phyloP scores from a whole-genome alignment of 495 filamentous ascomycete genomes.

The Talaromyces adpressus region DNA sequence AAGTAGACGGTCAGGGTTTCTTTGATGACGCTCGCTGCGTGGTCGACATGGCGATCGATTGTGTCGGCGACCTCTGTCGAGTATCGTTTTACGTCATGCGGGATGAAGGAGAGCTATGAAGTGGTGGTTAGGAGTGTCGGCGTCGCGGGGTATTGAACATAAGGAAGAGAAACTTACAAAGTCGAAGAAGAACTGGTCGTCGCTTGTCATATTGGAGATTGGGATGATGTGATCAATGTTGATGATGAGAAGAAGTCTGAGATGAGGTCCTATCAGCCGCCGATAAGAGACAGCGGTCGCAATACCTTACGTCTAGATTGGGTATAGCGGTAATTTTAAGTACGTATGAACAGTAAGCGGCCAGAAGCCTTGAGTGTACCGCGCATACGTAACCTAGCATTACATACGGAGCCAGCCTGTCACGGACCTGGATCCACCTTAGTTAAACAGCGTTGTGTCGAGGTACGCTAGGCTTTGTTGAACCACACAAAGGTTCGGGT shows the following conservation, averaged over 20 bases:
- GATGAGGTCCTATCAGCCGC: neutral
- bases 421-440: too few relatives aligned
- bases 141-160: neutral
- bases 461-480: too few relatives aligned
- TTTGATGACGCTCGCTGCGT: slow-evolving; percentile 54
- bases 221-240: neutral
- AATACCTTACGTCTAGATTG: neutral
- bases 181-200: slow-evolving; percentile 45
- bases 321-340: neutral
- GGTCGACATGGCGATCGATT: slow-evolving; percentile 70
- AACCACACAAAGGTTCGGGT: too few relatives aligned
- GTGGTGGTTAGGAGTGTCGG: neutral
- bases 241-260: neutral
- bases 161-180: slow-evolving; percentile 24
- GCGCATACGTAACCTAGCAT: too few relatives aligned
- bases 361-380: too few relatives aligned
- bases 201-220: slow-evolving; percentile 40
- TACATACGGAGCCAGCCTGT: too few relatives aligned
- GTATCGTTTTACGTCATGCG: slow-evolving; percentile 60
- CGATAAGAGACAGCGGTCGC: neutral
- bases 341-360: too few relatives aligned
- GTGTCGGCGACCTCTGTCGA: slow-evolving; percentile 62
- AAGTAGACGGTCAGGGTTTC: slow-evolving; percentile 53
- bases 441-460: too few relatives aligned
- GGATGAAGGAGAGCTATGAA: slow-evolving; percentile 60